Conservation (phyloP, 352 stramenopile genomes). For the Phytophthora tentaculata region DNA sequence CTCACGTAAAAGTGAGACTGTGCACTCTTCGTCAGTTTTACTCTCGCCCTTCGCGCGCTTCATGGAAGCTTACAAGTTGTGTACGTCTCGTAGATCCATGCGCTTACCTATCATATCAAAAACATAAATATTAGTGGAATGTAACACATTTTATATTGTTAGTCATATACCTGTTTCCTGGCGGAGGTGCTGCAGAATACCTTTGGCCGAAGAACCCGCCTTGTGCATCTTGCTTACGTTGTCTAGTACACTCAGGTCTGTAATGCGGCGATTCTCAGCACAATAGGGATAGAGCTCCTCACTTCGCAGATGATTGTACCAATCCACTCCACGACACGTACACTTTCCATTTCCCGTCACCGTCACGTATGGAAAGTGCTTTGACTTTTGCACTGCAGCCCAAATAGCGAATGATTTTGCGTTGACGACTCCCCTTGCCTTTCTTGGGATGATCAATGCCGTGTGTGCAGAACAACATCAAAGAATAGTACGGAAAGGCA, state of each 20-base stretch:
- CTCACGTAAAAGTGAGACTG: constrained; percentile 8
- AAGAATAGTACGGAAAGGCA: constrained; percentile 5
- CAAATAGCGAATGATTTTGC: constrained; percentile 10
- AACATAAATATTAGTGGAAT: not conserved
- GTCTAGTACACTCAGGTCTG: not conserved
- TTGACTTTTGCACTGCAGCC: not conserved
- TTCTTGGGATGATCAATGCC: constrained; percentile 13
- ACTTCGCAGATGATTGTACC: constrained; percentile 2
- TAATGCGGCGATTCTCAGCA: not conserved
- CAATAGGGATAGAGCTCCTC: not conserved
- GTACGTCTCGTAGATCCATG: constrained; percentile 12
- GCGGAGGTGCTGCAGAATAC: not conserved
- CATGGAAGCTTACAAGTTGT: not conserved
- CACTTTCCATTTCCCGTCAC: not conserved
- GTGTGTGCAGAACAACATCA: constrained; percentile 9
- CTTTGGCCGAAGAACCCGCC: not conserved
- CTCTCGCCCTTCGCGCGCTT: not conserved
- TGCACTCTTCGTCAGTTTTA: constrained; percentile 6
- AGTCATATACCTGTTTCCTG: too few species aligned
- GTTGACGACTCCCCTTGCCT: constrained; percentile 4
- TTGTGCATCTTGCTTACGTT: not conserved
- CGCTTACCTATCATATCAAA: not conserved
- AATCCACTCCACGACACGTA: not conserved
- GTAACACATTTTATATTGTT: not conserved
- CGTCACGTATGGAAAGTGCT: not conserved